These are phyloP conservation scores for Aspergillus vadensis DNA, from an alignment of 2,329 filamentous ascomycete species.

Conservation along the genomic window DNA sequence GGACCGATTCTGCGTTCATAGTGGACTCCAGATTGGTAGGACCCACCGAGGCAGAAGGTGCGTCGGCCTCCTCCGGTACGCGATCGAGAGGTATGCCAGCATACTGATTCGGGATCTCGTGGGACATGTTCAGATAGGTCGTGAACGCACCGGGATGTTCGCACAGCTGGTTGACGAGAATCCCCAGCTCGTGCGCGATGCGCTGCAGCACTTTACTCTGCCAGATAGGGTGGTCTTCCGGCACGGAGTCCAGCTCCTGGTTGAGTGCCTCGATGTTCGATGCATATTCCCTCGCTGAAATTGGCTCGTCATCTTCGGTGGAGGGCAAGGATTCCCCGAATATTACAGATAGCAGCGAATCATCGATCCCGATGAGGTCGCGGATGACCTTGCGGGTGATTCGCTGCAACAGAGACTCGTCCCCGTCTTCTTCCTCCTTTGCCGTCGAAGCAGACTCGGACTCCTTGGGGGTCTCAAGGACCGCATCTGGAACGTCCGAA, in stretches of 20 bases:
- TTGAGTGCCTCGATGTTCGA: constrained; percentile 36
- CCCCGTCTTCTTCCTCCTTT: constrained; percentile 47
- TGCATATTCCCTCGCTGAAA: constrained; percentile 35
- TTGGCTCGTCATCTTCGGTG: constrained; percentile 32
- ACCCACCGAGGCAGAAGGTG: constrained; percentile 16
- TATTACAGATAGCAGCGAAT: constrained; percentile 78
- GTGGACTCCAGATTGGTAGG: constrained; percentile 24
- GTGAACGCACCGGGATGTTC: constrained; percentile 88
- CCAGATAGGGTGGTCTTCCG: constrained; percentile 37
- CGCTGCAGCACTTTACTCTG: constrained; percentile 75
- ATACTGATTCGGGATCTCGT: constrained; percentile 67
- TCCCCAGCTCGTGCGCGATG: constrained; percentile 82
- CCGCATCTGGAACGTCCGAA: constrained; percentile 22
- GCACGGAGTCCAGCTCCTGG: constrained; percentile 29
- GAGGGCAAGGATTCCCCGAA: constrained; percentile 75
- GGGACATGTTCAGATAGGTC: constrained; percentile 69
- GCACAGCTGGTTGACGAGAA: constrained; percentile 78
- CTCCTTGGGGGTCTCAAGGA: constrained; percentile 57
- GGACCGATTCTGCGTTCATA: constrained; percentile 31
- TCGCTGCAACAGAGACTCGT: constrained; percentile 74
- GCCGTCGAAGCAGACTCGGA: constrained; percentile 45
- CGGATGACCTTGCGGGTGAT: constrained; percentile 84
- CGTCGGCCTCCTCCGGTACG: constrained; percentile 29
- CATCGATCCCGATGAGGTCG: constrained; percentile 89
- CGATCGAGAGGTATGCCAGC: constrained; percentile 67